Conservation (phyloP, 2,329 filamentous ascomycete genomes). For the Dactylellina cionopaga region DNA sequence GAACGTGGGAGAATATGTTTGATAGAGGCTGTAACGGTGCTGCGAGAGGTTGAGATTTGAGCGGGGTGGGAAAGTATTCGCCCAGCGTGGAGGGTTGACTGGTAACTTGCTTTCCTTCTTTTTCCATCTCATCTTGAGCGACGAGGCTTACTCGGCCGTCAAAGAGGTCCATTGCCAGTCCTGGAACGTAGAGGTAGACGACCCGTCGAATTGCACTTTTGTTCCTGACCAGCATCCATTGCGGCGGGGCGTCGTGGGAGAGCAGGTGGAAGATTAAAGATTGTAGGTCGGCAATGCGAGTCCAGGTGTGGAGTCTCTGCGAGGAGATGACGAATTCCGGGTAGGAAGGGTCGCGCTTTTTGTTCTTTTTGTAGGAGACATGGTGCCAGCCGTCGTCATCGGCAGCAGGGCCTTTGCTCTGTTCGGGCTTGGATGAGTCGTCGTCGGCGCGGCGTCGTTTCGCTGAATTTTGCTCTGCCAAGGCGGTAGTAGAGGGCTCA, state of each 20-base stretch:
- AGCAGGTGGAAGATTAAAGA: constrained; percentile 74
- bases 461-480: not conserved
- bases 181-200: constrained; percentile 90
- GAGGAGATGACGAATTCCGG: constrained; percentile 55
- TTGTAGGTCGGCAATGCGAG: constrained; percentile 72
- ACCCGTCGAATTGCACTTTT: constrained; percentile 77
- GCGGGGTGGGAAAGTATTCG: constrained; percentile 57
- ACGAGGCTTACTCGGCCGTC: constrained; percentile 66
- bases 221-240: constrained; percentile 73
- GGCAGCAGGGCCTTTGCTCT: not conserved
- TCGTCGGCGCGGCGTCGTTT: constrained; percentile 19
- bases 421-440: not conserved
- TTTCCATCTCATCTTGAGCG: not conserved
- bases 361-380: constrained; percentile 53
- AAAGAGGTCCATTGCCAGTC: constrained; percentile 90
- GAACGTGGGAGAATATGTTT: constrained; percentile 85
- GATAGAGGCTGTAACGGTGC: constrained; percentile 58
- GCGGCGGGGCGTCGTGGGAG: constrained; percentile 72
- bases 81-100: constrained; percentile 1
- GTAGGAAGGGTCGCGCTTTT: constrained; percentile 55
- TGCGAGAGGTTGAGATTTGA: constrained; percentile 59
- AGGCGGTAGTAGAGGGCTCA: constrained; percentile 2
- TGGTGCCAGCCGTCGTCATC: constrained; percentile 36
- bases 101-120: not conserved
- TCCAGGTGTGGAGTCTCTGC: constrained; percentile 68